Percentiles rank a stretch among this genome's conserved stretches.
Conservation (phyloP, 352 stramenopile species). For the Salisapilia sapeloensis region DNA sequence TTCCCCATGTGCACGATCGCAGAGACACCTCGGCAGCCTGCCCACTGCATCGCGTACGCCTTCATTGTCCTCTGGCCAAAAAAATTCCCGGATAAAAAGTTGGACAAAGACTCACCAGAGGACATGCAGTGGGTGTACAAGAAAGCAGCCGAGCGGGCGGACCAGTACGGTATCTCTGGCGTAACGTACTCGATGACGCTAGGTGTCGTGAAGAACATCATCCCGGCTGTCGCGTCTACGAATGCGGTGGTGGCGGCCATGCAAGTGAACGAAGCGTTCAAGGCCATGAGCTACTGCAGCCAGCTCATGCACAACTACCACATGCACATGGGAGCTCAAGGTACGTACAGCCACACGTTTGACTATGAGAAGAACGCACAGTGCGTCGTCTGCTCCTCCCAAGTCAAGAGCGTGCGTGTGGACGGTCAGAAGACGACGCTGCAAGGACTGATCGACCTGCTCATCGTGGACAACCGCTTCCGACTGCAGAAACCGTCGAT, state of each 20-base stretch:
- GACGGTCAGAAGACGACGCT: conserved; percentile 30
- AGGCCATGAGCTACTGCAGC: conserved; percentile 91
- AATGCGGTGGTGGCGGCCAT: conserved; percentile 93
- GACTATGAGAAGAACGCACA: conserved; percentile 87
- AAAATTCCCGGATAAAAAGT: conserved; percentile 87
- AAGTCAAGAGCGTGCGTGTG: conserved; percentile 38
- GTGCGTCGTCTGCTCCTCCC: conserved; percentile 76
- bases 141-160: conserved; percentile 74
- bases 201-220: conserved; percentile 98
- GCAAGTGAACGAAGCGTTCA: conserved; percentile 94
- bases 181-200: conserved; percentile 96
- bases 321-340: conserved; percentile 94
- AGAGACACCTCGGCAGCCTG: conserved; percentile 92
- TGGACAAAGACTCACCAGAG: conserved; percentile 92
- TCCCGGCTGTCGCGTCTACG: conserved; percentile 92
- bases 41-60: conserved; percentile 96
- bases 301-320: conserved; percentile 97
- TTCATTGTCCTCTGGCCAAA: conserved; percentile 92
- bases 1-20: conserved; percentile 98
- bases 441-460: conserved; percentile 34
- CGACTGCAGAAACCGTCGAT: conserved; percentile 56
- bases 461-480: conserved; percentile 39
- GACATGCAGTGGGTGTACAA: conserved; percentile 98
- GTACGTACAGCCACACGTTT: conserved; percentile 94
- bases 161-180: conserved; percentile 88